Conservation (phyloP, 2,329 filamentous ascomycete species). For the Blastomyces gilchristii region DNA sequence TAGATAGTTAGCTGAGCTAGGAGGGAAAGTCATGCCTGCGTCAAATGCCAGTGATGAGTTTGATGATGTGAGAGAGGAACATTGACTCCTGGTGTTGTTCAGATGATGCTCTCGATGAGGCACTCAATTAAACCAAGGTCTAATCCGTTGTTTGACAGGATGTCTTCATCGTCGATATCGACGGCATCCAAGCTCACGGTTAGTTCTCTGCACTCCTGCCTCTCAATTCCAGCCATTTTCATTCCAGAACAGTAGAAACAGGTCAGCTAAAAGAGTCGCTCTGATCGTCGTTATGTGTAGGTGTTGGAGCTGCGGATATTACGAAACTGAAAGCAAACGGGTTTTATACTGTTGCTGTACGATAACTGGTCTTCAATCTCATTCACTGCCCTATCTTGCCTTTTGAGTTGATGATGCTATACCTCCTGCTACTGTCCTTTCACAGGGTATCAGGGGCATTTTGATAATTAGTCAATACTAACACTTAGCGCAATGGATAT, state of each 20-base stretch:
- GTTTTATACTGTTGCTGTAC: slow-evolving; percentile 54
- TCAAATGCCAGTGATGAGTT: slow-evolving; percentile 46
- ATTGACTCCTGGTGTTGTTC: neutral
- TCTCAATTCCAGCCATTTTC: neutral
- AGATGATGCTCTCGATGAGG: neutral
- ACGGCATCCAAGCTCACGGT: slow-evolving; percentile 56
- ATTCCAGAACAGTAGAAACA: neutral
- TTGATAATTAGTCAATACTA: neutral
- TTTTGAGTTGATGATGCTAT: neutral
- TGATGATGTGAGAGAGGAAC: slow-evolving; percentile 27
- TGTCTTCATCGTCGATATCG: slow-evolving; percentile 54
- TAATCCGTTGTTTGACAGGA: slow-evolving; percentile 27
- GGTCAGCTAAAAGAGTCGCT: neutral
- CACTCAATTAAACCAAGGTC: neutral
- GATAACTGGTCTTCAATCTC: slow-evolving; percentile 12
- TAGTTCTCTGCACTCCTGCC: slow-evolving; percentile 9
- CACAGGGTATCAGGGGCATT: no score
- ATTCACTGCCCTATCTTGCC: neutral
- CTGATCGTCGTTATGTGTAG: slow-evolving; percentile 23
- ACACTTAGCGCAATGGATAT: neutral
- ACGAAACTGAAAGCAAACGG: slow-evolving; percentile 53
- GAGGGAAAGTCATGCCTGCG: slow-evolving; percentile 37
- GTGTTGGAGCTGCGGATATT: slow-evolving; percentile 56
- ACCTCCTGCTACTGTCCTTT: neutral
- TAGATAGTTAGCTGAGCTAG: neutral